These are phyloP conservation scores for Tagetes erecta DNA, from an alignment of 129 eudicot species.

Conservation along the genomic window DNA sequence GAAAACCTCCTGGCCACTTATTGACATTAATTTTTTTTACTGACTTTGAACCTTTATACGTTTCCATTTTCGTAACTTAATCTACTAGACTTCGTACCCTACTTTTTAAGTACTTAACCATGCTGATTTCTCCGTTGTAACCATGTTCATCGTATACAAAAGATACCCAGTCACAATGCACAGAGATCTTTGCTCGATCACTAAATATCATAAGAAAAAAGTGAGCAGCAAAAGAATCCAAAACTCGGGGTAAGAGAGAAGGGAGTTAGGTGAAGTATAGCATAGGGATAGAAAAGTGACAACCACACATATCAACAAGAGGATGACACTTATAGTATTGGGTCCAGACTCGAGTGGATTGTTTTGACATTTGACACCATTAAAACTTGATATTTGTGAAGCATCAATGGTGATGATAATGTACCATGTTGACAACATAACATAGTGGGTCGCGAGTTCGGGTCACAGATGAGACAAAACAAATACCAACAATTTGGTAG, in stretches of 20 bases:
- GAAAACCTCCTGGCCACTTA: no score
- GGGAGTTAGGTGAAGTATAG: background rate
- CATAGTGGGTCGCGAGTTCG: conserved; percentile 9
- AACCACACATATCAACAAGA: conserved; percentile 21
- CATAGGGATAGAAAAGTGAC: conserved; percentile 20
- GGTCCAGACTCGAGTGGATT: conserved; percentile 8
- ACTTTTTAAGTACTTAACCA: no score
- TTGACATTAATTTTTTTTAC: no score
- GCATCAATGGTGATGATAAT: conserved; percentile 29
- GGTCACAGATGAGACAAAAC: conserved; percentile 30
- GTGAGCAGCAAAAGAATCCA: background rate
- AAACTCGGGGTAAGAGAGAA: background rate
- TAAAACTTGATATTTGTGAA: conserved; percentile 5
- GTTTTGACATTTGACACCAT: conserved; percentile 24
- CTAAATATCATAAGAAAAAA: no score
- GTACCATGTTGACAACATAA: conserved; percentile 22
- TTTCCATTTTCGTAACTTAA: no score
- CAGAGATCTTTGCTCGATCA: no score
- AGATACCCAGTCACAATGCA: no score
- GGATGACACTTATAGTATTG: conserved; percentile 28
- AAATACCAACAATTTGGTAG: conserved; percentile 1
- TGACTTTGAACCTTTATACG: no score
- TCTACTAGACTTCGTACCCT: no score
- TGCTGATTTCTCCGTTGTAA: no score
- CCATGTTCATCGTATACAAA: no score